These are phyloP conservation scores for Dactylellina parvicollis DNA, from an alignment of 2,329 filamentous ascomycete species.

Conservation along the genomic window DNA sequence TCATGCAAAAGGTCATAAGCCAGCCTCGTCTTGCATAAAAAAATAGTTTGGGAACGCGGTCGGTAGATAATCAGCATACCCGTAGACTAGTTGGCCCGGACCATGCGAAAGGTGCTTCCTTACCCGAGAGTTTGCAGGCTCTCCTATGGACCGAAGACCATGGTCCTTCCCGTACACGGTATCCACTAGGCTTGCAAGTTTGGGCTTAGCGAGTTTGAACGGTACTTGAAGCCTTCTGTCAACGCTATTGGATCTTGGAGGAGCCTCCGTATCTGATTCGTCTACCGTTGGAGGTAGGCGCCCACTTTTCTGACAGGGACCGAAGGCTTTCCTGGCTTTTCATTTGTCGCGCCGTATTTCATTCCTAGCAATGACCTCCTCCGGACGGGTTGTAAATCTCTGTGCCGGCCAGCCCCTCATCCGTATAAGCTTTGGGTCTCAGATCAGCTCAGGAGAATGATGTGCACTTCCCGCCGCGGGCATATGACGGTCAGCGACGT, in stretches of 20 bases:
- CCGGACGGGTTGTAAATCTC: conserved; percentile 11
- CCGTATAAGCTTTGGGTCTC: conserved; percentile 31
- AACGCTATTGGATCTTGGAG: conserved; percentile 52
- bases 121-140: conserved; percentile 51
- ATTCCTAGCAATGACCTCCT: conserved; percentile 33
- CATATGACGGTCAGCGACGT: conserved; percentile 35
- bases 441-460: conserved; percentile 52
- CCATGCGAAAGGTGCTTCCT: conserved; percentile 46
- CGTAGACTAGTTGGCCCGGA: conserved; percentile 39
- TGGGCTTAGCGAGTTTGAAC: conserved; percentile 51
- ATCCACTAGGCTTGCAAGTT: conserved; percentile 49
- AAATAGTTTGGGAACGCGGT: no score
- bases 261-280: conserved; percentile 45
- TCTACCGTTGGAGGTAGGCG: conserved; percentile 44
- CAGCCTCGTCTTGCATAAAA: conserved; percentile 44
- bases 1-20: conserved; percentile 54
- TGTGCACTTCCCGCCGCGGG: conserved; percentile 44
- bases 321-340: conserved; percentile 27
- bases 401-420: conserved; percentile 35
- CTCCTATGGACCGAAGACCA: conserved; percentile 35
- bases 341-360: conserved; percentile 45
- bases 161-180: conserved; percentile 50
- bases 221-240: conserved; percentile 32
- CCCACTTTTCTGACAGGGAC: conserved; percentile 48
- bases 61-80: conserved; percentile 54